A percentile compares a stretch with the other conserved stretches of the same genome.
Conservation (phyloP, 805 yeast species). For the Candida ortonii region DNA sequence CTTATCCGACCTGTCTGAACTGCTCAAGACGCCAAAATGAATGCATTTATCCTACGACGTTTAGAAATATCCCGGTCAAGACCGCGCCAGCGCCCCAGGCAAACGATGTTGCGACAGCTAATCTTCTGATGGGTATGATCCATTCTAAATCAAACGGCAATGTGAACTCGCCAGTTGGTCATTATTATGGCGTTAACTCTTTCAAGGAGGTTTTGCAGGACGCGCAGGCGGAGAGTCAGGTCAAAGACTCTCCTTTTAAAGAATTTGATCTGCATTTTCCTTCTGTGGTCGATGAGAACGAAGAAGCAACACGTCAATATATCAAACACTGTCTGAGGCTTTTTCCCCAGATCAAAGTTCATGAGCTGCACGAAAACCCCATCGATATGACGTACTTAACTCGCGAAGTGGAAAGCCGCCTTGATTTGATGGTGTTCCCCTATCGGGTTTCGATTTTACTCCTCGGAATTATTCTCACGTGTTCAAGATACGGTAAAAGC, state of each 20-base stretch:
- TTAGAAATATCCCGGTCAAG: slow-evolving; percentile 6
- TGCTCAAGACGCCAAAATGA: slow-evolving; percentile 4
- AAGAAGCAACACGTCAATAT: slow-evolving; percentile 4
- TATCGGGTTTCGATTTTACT: slow-evolving; percentile 2
- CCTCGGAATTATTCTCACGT: slow-evolving; percentile 7
- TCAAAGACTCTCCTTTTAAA: neutral
- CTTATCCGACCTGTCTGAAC: slow-evolving; percentile 6
- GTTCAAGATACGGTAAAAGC: neutral
- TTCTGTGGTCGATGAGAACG: slow-evolving; percentile 6
- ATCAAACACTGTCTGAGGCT: slow-evolving; percentile 3
- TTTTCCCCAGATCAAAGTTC: neutral
- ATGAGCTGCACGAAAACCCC: slow-evolving; percentile 1
- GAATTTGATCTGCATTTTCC: slow-evolving; percentile 3
- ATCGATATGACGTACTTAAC: slow-evolving; percentile 1
- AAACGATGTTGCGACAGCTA: too few relatives aligned
- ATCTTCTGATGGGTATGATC: too few relatives aligned
- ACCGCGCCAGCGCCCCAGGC: too few relatives aligned
- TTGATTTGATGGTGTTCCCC: slow-evolving; percentile 3
- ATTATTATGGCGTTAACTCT: too few relatives aligned
- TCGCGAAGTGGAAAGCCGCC: slow-evolving; percentile 1
- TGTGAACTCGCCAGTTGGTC: too few relatives aligned
- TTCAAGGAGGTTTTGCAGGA: too few relatives aligned
- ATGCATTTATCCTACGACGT: slow-evolving; percentile 10
- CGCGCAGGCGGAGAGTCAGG: too few relatives aligned
- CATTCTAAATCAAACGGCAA: too few relatives aligned